Evolutionary conservation across 2,329 filamentous ascomycete species (phyloP).

Genomic region (Penicillium sp.): DNA sequence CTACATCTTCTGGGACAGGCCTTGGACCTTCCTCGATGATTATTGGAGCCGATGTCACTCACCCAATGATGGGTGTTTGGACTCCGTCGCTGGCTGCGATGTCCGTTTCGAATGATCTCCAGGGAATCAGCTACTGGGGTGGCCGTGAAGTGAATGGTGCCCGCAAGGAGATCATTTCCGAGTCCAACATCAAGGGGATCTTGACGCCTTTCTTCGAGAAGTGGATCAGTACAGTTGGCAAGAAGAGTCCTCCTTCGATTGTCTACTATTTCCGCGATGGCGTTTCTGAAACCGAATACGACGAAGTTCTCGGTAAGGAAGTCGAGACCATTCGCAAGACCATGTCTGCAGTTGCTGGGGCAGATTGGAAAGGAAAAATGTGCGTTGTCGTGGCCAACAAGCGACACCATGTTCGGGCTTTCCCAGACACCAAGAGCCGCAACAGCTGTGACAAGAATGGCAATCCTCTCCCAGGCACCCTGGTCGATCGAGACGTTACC

Average conservation of each 20-base stretch:
- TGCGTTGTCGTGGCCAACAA: conserved; percentile 90
- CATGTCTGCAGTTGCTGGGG: conserved; percentile 14
- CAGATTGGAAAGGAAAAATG: conserved; percentile 65
- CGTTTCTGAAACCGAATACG: conserved; percentile 85
- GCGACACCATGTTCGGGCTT: conserved; percentile 92
- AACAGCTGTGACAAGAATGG: conserved; percentile 70
- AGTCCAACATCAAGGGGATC: conserved; percentile 68
- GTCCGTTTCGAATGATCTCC: conserved; percentile 76
- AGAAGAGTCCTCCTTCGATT: conserved; percentile 45
- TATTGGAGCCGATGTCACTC: conserved; percentile 90
- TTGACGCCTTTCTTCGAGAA: conserved; percentile 67
- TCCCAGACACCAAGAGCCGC: conserved; percentile 67
- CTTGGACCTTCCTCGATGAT: conserved; percentile 69
- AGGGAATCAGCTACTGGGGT: conserved; percentile 77
- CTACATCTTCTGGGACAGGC: conserved; percentile 48
- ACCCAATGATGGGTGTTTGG: conserved; percentile 71
- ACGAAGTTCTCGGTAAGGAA: conserved; percentile 79
- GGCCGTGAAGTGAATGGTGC: conserved; percentile 82
- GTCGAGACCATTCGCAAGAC: conserved; percentile 50
- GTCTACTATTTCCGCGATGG: conserved; percentile 83
- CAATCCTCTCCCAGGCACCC: conserved; percentile 83
- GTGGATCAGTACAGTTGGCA: conserved; percentile 66
- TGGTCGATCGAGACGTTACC: conserved; percentile 89
- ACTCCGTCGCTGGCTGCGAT: conserved; percentile 84
- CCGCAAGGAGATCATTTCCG: conserved; percentile 77